Conservation (phyloP, 2,329 filamentous ascomycete genomes). For the Aspergillus hiratsukae region DNA sequence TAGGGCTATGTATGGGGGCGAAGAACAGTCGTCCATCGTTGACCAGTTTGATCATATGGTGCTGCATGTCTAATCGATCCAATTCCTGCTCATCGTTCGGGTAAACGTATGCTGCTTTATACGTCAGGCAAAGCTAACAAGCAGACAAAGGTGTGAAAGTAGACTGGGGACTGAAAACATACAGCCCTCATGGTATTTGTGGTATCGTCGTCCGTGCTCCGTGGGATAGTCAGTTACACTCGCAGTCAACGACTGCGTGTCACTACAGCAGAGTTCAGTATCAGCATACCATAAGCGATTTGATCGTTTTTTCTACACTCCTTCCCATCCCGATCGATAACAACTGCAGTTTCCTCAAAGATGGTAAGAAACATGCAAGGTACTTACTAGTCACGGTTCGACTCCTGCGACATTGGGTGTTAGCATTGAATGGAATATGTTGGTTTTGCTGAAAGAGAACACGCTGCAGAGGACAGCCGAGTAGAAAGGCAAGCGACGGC, state of each 20-base stretch:
- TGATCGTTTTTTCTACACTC: neutral
- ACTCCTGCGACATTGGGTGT: conserved; percentile 21
- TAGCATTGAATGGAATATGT: conserved; percentile 16
- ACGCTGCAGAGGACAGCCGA: neutral
- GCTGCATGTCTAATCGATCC: conserved; percentile 52
- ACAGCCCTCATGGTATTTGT: conserved; percentile 44
- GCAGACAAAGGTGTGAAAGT: neutral
- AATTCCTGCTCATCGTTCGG: conserved; percentile 54
- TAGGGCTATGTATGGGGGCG: conserved; percentile 43
- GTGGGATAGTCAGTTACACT: conserved; percentile 43
- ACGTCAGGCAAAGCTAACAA: conserved; percentile 12
- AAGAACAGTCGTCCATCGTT: conserved; percentile 44
- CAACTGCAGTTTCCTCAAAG: neutral
- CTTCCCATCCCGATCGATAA: neutral
- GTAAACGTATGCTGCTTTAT: conserved; percentile 35
- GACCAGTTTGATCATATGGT: conserved; percentile 50
- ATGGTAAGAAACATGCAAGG: neutral
- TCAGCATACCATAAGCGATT: neutral
- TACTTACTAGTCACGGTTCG: conserved; percentile 24
- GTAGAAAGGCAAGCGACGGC: neutral
- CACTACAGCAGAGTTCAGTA: conserved; percentile 20
- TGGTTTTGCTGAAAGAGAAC: neutral
- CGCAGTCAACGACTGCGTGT: conserved; percentile 40
- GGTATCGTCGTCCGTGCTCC: conserved; percentile 41
- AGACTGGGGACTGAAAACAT: conserved; percentile 13